phyloP scores from a whole-genome alignment of 441 rosid species.

The Breynia disticha region DNA sequence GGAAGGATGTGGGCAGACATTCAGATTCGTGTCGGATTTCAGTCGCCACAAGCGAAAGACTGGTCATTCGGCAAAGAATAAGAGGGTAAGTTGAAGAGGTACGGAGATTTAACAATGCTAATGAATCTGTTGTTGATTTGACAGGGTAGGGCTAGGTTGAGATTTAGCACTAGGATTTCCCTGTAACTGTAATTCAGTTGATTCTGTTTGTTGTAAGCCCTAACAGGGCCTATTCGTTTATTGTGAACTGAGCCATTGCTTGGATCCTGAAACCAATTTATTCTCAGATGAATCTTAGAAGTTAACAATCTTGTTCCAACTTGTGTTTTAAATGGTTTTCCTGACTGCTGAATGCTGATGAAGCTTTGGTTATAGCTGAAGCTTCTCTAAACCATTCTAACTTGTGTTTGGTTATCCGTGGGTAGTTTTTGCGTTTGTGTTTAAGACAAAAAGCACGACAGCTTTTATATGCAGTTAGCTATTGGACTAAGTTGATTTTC shows the following conservation, averaged over 20 bases:
- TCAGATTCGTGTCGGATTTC: slow-evolving; percentile 91
- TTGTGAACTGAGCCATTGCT: slow-evolving; percentile 16
- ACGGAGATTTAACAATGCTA: slow-evolving; percentile 25
- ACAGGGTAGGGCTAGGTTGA: slow-evolving; percentile 28
- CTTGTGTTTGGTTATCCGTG: too few relatives aligned
- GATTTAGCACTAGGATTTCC: slow-evolving; percentile 23
- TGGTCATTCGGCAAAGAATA: slow-evolving; percentile 78
- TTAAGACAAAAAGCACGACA: too few relatives aligned
- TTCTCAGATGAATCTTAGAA: neutral
- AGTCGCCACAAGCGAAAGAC: slow-evolving; percentile 98
- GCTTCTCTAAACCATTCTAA: too few relatives aligned
- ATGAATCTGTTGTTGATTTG: slow-evolving; percentile 33
- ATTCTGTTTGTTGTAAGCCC: slow-evolving; percentile 18
- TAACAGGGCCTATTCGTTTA: slow-evolving; percentile 18
- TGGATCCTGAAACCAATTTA: slow-evolving; percentile 6
- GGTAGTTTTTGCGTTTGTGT: too few relatives aligned
- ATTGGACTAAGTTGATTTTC: too few relatives aligned
- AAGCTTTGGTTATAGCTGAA: too few relatives aligned
- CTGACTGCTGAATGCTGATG: too few relatives aligned
- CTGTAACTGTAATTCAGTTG: slow-evolving; percentile 26
- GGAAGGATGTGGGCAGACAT: slow-evolving; percentile 90
- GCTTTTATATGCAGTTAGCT: too few relatives aligned
- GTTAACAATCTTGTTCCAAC: neutral
- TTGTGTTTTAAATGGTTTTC: neutral
- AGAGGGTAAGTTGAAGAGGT: slow-evolving; percentile 26